Percentiles rank a stretch among this genome's conserved stretches.
Conservation (phyloP, 768 basidiomycete species). For the Tulasnella sp. region DNA sequence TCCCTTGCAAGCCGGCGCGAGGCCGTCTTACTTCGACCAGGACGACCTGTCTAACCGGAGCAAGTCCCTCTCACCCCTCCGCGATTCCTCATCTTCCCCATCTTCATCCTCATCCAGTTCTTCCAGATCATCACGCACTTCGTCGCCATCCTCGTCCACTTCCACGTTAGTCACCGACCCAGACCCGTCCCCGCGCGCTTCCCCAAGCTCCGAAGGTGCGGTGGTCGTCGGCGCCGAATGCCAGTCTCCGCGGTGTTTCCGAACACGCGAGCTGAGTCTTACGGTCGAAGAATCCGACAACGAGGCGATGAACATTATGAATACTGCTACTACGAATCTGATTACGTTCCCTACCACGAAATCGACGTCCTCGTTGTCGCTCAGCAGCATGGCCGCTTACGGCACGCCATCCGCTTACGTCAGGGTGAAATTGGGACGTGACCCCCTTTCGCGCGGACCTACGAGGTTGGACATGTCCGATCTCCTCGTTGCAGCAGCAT, state of each 20-base stretch:
- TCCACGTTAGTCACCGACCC: slow-evolving; percentile 21
- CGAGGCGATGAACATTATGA: not conserved
- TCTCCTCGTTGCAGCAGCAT: not conserved
- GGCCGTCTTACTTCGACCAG: not conserved
- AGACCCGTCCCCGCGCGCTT: slow-evolving; percentile 16
- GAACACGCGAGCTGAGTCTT: not conserved
- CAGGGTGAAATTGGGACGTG: not conserved
- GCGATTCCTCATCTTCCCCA: slow-evolving; percentile 18
- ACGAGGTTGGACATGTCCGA: not conserved
- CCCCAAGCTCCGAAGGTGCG: not conserved
- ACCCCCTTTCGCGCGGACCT: slow-evolving; percentile 14
- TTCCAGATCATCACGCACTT: not conserved
- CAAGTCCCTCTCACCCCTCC: not conserved
- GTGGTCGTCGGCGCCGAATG: slow-evolving; percentile 3
- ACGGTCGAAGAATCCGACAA: not conserved
- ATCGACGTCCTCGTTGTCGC: slow-evolving; percentile 1
- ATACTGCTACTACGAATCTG: not conserved
- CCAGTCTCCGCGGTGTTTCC: slow-evolving; percentile 12
- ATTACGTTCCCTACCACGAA: slow-evolving; percentile 7
- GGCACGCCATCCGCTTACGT: not conserved
- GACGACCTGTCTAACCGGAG: not conserved
- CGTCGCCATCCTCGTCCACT: slow-evolving; percentile 19
- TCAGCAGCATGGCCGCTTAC: not conserved
- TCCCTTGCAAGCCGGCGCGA: not conserved
- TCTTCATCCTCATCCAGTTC: not conserved